Conservation (phyloP, 2,329 filamentous ascomycete genomes). For the Paradendryphiella salina region DNA sequence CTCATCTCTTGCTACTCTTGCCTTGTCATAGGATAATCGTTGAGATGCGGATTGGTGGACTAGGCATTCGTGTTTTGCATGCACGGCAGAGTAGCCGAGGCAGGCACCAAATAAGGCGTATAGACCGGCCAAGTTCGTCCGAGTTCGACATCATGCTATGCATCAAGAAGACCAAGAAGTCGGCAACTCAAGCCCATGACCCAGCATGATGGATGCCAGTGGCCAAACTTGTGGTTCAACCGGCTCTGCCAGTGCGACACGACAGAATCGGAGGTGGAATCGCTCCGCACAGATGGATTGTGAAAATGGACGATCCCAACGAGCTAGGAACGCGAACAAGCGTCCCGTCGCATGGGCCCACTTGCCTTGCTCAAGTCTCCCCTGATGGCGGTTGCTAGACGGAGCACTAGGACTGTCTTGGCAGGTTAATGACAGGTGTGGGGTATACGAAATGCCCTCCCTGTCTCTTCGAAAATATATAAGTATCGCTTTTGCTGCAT, state of each 20-base stretch:
- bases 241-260: background rate
- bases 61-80: no score
- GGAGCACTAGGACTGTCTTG: background rate
- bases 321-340: background rate
- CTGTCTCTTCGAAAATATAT: background rate
- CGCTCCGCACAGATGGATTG: background rate
- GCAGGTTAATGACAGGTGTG: background rate
- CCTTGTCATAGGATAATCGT: no score
- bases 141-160: no score
- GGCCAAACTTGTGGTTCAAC: no score
- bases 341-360: conserved; percentile 2
- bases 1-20: no score
- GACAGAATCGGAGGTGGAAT: background rate
- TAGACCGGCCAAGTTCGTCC: no score
- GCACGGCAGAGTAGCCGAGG: no score
- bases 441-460: background rate
- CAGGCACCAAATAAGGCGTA: no score
- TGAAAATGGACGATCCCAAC: background rate
- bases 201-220: no score
- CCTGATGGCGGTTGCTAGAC: background rate
- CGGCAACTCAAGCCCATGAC: no score
- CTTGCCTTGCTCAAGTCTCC: background rate
- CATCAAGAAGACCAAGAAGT: no score
- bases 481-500: background rate
- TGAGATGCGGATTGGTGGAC: no score